These are phyloP conservation scores for Cucurbita pepo DNA, from an alignment of 306 rosid species.

Conservation along the genomic window DNA sequence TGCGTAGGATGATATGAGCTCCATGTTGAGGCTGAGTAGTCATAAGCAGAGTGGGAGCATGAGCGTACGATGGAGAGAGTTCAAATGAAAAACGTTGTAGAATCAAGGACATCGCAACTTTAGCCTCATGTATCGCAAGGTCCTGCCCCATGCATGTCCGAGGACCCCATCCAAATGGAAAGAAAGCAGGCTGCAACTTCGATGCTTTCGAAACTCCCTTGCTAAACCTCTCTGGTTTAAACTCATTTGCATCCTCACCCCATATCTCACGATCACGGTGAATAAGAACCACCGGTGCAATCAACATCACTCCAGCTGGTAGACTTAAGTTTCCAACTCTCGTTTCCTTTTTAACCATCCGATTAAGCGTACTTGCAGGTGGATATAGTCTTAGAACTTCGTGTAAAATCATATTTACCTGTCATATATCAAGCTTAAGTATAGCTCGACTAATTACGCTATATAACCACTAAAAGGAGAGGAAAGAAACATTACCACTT, in stretches of 20 bases:
- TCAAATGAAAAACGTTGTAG: constrained; percentile 26
- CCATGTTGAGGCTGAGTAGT: constrained; percentile 23
- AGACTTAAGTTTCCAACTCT: not conserved
- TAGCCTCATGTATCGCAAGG: constrained; percentile 18
- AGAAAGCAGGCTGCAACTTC: not conserved
- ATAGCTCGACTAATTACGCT: too few relatives aligned
- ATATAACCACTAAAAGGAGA: too few relatives aligned
- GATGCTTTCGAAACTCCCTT: constrained; percentile 27
- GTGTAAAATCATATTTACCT: constrained; percentile 11
- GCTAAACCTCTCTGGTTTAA: constrained; percentile 26
- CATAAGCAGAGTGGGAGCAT: not conserved
- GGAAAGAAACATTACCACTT: constrained; percentile 7
- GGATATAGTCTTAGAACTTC: constrained; percentile 8
- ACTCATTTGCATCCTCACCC: constrained; percentile 26
- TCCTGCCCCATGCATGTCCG: constrained; percentile 21
- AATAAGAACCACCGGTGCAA: not conserved
- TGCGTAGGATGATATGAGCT: constrained; percentile 14
- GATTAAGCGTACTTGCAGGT: not conserved
- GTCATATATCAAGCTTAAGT: too few relatives aligned
- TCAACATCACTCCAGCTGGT: constrained; percentile 7
- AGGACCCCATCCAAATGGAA: constrained; percentile 23
- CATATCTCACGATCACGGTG: constrained; percentile 17
- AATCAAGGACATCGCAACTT: constrained; percentile 21
- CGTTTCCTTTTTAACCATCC: not conserved
- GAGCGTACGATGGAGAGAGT: constrained; percentile 24